These are phyloP conservation scores for Aspergillus ellipticus DNA, from an alignment of 495 filamentous ascomycete genomes.

Conservation along the genomic window DNA sequence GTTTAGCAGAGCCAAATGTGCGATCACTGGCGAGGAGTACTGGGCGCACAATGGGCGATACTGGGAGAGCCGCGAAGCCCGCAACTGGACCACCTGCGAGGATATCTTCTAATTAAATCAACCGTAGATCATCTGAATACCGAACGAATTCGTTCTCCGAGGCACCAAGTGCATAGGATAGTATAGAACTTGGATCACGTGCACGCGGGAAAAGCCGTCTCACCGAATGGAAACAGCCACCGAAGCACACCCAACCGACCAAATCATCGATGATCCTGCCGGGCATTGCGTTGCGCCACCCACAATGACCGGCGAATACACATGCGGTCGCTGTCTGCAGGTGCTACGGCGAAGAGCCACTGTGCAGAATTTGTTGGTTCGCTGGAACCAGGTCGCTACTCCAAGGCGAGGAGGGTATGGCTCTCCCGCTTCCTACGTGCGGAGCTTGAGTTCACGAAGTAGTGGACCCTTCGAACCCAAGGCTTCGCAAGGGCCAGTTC, in stretches of 20 bases:
- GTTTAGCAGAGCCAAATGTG: constrained; percentile 70
- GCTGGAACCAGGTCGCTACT: constrained; percentile 22
- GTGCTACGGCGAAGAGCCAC: constrained; percentile 29
- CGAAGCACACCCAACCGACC: background rate
- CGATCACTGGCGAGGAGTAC: constrained; percentile 81
- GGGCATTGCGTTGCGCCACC: constrained; percentile 1
- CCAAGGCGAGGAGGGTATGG: constrained; percentile 21
- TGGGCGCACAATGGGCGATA: constrained; percentile 89
- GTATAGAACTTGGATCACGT: no score
- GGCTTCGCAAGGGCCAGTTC: constrained; percentile 16
- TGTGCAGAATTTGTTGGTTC: constrained; percentile 16
- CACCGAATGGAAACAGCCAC: background rate
- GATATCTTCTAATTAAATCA: constrained; percentile 56
- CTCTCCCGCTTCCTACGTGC: constrained; percentile 24
- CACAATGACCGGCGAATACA: constrained; percentile 40
- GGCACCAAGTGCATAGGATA: no score
- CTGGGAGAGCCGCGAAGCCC: constrained; percentile 60
- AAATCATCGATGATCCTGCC: background rate
- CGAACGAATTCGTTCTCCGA: no score
- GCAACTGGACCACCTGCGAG: constrained; percentile 54
- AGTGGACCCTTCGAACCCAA: constrained; percentile 18
- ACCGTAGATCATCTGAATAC: no score
- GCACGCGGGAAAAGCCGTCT: background rate
- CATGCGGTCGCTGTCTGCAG: constrained; percentile 42
- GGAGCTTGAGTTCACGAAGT: constrained; percentile 31